Evolutionary conservation across 768 basidiomycete species (phyloP), one percentile per base, ranked within the genome.

Genomic region (Hypholoma fasciculare): DNA sequence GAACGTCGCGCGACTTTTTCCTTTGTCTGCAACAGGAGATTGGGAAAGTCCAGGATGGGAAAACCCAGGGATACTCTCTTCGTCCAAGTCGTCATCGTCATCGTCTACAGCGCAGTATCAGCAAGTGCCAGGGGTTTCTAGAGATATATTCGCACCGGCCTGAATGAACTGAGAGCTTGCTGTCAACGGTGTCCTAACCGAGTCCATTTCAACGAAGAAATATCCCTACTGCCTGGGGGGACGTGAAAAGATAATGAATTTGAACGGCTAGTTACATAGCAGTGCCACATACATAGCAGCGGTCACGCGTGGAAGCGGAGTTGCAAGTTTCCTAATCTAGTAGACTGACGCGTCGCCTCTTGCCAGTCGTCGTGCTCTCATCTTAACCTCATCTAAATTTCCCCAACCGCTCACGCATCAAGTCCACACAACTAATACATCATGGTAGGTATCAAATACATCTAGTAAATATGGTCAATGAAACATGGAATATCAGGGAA

Each of bases 1-100:
- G 43, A 56, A 69, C 30, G 79, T 74, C 16, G 84, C 87, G 36
- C 87, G 84, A 43, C 74, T 79, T 67, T 94, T 94, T 16, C 90
- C 91, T 70, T 93, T 93, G 73, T 84, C 82, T 19, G 73, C 62
- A 12, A 63, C 63, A 16, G 82, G 77, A n/a, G 79, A 69, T 58
- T 69, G 69, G 16, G 78, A 73, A 58, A 85, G 71, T 42, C 78
- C 68, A 34, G 89, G 89, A 68, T 86, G 84, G 6, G 88, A 79
- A 78, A 91, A 93, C 9, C 87, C 84, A 13, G 92, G 92, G 55
- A 94, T 90, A 71, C 82, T 77, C 49, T 88, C 88, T 67, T 94
- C 92, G 71, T 92, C 86, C 48, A 92, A 69, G 71, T 94, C 92
- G 61, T 92, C 92, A 59, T 90, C 88, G 59, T 90, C 88, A 64